These are phyloP conservation scores for Loxodes magnus DNA, from an alignment of 73 alveolate genomes.

Conservation along the genomic window DNA sequence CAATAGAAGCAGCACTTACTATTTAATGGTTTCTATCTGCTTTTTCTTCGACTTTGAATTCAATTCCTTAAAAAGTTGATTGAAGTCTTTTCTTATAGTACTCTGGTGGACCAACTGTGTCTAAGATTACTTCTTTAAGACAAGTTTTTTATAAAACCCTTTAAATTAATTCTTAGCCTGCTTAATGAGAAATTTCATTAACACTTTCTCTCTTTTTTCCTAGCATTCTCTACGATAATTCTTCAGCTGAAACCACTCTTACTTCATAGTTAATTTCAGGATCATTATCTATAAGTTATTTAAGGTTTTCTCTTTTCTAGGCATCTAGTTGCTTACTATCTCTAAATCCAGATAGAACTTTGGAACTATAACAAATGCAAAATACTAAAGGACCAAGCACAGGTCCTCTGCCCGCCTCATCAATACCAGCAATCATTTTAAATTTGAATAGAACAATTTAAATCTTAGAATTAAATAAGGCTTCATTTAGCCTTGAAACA, in stretches of 20 bases:
- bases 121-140: slow-evolving; percentile 57
- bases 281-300: slow-evolving; percentile 30
- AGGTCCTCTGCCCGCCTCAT: slow-evolving; percentile 99
- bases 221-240: slow-evolving; percentile 57
- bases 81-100: slow-evolving; percentile 38
- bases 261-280: slow-evolving; percentile 42
- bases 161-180: slow-evolving; percentile 72
- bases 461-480: no score
- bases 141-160: slow-evolving; percentile 36
- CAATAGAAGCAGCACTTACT: slow-evolving; percentile 94
- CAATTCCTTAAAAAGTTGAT: slow-evolving; percentile 20
- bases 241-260: slow-evolving; percentile 45
- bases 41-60: slow-evolving; percentile 73
- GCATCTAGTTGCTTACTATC: slow-evolving; percentile 82
- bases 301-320: slow-evolving; percentile 60
- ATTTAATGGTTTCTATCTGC: slow-evolving; percentile 86
- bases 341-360: slow-evolving; percentile 26
- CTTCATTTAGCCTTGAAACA: no score
- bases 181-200: slow-evolving; percentile 73
- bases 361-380: slow-evolving; percentile 83
- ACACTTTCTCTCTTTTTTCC: slow-evolving; percentile 49
- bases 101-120: slow-evolving; percentile 93
- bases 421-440: no score
- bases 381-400: slow-evolving; percentile 95
- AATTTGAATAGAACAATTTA: no score